Conservation (phyloP, 169 alveolate genomes). For the Eimeria praecox region DNA sequence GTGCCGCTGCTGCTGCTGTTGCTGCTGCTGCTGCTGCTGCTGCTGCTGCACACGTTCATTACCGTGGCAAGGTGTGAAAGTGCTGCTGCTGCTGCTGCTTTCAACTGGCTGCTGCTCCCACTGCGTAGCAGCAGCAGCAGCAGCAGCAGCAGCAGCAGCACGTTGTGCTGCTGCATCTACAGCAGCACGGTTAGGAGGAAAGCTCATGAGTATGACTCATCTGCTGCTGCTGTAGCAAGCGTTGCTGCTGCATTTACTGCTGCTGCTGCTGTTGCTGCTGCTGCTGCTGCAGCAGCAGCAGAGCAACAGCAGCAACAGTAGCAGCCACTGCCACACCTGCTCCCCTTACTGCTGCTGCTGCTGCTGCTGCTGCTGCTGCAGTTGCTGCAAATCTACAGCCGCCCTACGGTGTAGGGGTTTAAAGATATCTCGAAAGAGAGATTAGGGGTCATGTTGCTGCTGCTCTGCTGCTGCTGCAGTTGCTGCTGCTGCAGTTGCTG, state of each 20-base stretch:
- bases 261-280: too few relatives aligned
- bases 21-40: constrained; percentile 15
- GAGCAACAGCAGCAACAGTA: background rate
- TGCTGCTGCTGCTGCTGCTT: constrained; percentile 30
- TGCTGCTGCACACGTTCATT: background rate
- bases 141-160: constrained; percentile 54
- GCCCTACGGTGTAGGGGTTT: too few relatives aligned
- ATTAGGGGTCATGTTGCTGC: background rate
- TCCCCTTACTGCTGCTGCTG: constrained; percentile 22
- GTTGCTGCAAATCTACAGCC: background rate
- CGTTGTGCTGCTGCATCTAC: background rate
- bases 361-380: constrained; percentile 12
- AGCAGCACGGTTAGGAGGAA: background rate
- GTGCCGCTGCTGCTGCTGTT: constrained; percentile 20
- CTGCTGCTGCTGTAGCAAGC: background rate
- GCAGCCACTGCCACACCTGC: background rate
- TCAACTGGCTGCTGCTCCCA: background rate
- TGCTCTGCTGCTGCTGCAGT: background rate
- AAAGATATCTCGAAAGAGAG: too few relatives aligned
- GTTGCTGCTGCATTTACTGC: background rate
- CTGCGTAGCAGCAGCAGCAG: constrained; percentile 16
- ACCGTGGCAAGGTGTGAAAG: background rate
- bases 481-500: constrained; percentile 32
- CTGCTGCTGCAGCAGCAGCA: background rate
- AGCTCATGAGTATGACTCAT: background rate